Base-by-base conservation (phyloP, 805 yeast species). In the Henningerozyma blattae region DNA sequence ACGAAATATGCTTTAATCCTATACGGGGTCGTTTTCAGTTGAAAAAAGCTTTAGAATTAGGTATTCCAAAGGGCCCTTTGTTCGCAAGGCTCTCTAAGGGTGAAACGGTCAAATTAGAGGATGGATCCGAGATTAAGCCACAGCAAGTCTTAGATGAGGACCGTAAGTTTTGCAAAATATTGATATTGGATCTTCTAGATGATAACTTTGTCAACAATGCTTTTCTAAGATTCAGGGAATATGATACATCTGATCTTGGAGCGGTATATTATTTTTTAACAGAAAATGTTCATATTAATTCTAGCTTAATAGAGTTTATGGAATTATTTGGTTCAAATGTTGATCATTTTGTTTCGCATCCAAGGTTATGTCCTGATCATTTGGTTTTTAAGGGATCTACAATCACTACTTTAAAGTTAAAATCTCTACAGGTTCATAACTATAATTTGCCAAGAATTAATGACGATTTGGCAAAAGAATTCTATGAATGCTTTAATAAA, bases 201-300 rank as follows among this genome's bases (percentile, higher is more conserved):
- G 35, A 40, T 0, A 52, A 48, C 0, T 80, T 77, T 46, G 7
- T 35, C 7, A 10, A 20, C 8, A 22, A 18, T n/a, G 40, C 44
- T 16, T 56, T 56, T 3, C 45, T 57, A 4, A 33, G 45, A 13
- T 55, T 63, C 46, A 16, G 35, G 25, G 27, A 39, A 10, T 45
- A 48, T 39, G 50, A 49, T 28, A 20, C 22, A 14, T 42, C 41
- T 4, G 41, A 54, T 4, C 58, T 62, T 3, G 58, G 68, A 16
- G 70, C 73, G 1, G 79, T 86, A 1, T 86, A 83, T 52, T 94
- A 84, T 54, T 71, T 84, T 36, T 56, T 91, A 18, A 91, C 81
- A n/a, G 70, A 65, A 5, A 70, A 65, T 2, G 62, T 83, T 1
- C 62, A 70, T 1, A 40, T 61, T 26, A 59, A 59, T 41, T 54